A percentile compares a stretch with the other conserved stretches of the same genome.
These are phyloP conservation scores for Linum lewisii DNA, from an alignment of 345 rosid species.

Conservation along the genomic window DNA sequence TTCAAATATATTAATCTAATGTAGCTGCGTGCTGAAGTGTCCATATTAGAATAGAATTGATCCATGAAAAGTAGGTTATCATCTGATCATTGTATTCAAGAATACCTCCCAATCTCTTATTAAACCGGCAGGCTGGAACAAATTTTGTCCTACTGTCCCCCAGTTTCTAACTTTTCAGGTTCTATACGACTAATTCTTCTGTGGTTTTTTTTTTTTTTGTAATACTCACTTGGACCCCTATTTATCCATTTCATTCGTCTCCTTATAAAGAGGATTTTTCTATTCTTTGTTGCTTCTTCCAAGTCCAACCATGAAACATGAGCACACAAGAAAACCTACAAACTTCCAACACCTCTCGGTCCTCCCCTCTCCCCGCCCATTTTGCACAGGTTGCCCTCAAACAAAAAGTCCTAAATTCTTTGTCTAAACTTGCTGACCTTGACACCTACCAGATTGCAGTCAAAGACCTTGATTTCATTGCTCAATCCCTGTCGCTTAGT, in stretches of 20 bases:
- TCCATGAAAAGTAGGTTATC: not conserved
- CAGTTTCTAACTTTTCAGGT: not conserved
- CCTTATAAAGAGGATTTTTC: not conserved
- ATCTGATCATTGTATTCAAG: not conserved
- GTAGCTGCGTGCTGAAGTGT: not conserved
- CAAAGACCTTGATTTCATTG: conserved; percentile 11
- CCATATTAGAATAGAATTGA: not conserved
- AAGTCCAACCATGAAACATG: conserved; percentile 5
- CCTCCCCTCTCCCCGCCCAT: conserved; percentile 7
- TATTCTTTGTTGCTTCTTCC: not conserved
- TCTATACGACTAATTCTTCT: not conserved
- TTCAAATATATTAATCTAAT: not conserved
- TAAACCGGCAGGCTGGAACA: not conserved
- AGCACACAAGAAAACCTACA: conserved; percentile 2
- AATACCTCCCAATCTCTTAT: not conserved
- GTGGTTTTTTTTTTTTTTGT: not conserved
- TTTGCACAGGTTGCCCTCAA: conserved; percentile 16
- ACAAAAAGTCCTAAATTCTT: conserved; percentile 10
- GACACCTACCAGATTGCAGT: conserved; percentile 14
- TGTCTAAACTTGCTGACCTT: conserved; percentile 19
- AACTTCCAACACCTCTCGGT: conserved; percentile 1
- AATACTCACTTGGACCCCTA: not conserved
- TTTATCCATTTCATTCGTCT: too few species aligned
- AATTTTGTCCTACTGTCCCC: not conserved
- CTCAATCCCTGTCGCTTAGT: conserved; percentile 3